Evolutionary conservation across 2,329 filamentous ascomycete genomes (phyloP).

Genomic region (Botryotinia convoluta): DNA sequence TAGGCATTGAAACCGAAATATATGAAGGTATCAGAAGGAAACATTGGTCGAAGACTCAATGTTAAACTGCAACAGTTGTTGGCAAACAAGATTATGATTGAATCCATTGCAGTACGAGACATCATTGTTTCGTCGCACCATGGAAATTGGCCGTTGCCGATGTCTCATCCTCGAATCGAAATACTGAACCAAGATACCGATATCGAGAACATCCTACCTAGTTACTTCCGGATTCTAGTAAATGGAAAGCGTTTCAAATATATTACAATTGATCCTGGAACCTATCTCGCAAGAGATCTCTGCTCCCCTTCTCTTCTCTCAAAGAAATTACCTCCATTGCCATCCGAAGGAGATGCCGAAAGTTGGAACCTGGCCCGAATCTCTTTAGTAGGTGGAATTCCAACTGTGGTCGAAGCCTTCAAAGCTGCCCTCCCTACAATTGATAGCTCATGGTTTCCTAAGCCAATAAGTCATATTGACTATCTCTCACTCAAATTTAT

Average conservation of each 20-base stretch:
- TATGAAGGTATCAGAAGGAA: background rate
- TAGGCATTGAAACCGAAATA: background rate
- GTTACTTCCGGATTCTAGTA: constrained; percentile 22
- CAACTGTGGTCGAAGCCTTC: constrained; percentile 34
- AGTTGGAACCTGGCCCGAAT: constrained; percentile 43
- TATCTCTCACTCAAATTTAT: constrained; percentile 38
- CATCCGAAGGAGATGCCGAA: constrained; percentile 36
- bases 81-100: background rate
- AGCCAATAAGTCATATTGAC: constrained; percentile 34
- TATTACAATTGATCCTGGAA: constrained; percentile 41
- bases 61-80: background rate
- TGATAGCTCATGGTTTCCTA: constrained; percentile 39
- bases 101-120: background rate
- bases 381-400: constrained; percentile 29
- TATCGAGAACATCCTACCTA: constrained; percentile 19
- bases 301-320: constrained; percentile 39
- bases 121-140: background rate
- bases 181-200: constrained; percentile 24
- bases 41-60: background rate
- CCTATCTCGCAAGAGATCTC: constrained; percentile 39
- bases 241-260: constrained; percentile 41
- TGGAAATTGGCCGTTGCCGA: background rate
- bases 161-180: constrained; percentile 1
- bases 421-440: constrained; percentile 38
- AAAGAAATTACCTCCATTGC: constrained; percentile 40